These are phyloP conservation scores for Phialophora verrucosa DNA, from an alignment of 2,329 filamentous ascomycete genomes.

Conservation along the genomic window DNA sequence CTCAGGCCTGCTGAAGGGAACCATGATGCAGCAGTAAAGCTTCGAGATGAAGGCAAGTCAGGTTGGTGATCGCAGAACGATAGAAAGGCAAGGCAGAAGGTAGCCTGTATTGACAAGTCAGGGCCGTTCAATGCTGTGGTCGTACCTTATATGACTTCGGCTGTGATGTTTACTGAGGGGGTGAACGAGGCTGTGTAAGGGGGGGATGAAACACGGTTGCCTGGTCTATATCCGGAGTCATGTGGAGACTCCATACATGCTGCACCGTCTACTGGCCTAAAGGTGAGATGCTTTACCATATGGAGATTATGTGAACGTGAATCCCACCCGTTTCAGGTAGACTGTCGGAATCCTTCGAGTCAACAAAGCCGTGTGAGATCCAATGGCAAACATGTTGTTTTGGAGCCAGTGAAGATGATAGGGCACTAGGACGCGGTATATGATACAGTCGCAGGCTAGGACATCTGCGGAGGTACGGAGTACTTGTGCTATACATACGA, in stretches of 20 bases:
- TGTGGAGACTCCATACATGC: constrained; percentile 1
- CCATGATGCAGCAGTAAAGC: constrained; percentile 12
- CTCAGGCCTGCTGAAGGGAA: not conserved
- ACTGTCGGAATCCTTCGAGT: constrained; percentile 6
- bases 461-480: not conserved
- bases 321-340: not conserved
- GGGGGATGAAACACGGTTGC: constrained; percentile 21
- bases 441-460: not conserved
- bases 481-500: not conserved
- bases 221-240: not conserved
- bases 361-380: not conserved
- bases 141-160: constrained; percentile 5
- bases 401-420: not conserved
- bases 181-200: constrained; percentile 16
- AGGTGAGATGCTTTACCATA: not conserved
- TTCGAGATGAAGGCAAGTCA: not conserved
- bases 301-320: not conserved
- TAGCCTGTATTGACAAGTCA: not conserved
- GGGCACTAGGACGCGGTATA: not conserved
- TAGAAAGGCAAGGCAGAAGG: not conserved
- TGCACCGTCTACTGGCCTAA: not conserved
- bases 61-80: not conserved
- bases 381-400: not conserved
- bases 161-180: not conserved
- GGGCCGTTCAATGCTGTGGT: not conserved